Base-by-base conservation (phyloP, 108 stramenopile genomes). In the Nitzschia putrida region DNA sequence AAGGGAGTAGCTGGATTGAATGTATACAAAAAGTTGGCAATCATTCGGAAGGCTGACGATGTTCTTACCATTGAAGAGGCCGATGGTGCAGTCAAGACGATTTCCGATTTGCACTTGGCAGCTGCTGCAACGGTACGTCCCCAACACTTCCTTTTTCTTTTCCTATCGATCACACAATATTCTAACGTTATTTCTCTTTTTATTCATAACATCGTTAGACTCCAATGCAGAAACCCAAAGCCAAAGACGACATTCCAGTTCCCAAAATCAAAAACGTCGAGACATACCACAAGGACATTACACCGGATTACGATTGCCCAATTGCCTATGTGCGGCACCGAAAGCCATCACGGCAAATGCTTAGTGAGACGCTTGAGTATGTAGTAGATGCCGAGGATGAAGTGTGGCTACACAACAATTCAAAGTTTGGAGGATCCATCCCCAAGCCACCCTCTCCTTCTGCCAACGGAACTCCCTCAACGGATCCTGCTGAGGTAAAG, bases 321-420 rank as follows among this genome's bases (percentile, higher is more conserved):
- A n/a, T 42, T 16, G 88, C 87, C 0, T 94, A 87, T 70, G 85
- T 94, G 39, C 78, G 92, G 52, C 73, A 87, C 67, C 69, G 64
- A 29, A 70, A 75, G 54, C 72, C 80, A n/a, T 72, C 85, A 0
- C 74, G 64, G 18, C 65, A 81, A 50, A 85, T 91, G 66, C 26
- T 81, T 12, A 55, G 77, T 8, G 66, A 72, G 11, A 68, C 38
- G n/a, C 41, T 88, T 0, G 88, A 93, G 65, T 93, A 93, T 74
- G 81, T 88, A 37, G 57, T 74, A 21, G 89, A 90, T 76, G 80
- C 69, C 10, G 92, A 94, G 41, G 92, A 94, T 71, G 90, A 94
- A 66, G 66, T 42, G 7, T 91, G 92, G 92, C 76, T 88, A 55
- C 64, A 57, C 24, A 76, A 79, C 21, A 85, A 90, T 78, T 21